phyloP scores from a whole-genome alignment of 2,329 filamentous ascomycete genomes.

The Talaromyces sp. region DNA sequence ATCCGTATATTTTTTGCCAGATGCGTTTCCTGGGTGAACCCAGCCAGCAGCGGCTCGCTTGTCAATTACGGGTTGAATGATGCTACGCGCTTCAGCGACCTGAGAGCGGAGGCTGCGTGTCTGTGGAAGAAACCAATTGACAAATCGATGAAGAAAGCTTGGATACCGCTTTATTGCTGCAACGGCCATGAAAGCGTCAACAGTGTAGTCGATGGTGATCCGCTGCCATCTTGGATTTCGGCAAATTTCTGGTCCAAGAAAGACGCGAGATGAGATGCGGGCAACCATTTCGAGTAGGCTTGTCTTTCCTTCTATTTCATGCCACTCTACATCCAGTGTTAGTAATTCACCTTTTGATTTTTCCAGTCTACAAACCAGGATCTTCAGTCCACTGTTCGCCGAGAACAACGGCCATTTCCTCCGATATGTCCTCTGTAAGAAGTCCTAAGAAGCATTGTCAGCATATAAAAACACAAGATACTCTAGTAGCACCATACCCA shows the following conservation, averaged over 20 bases:
- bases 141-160: slow-evolving; percentile 29
- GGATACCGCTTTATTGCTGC: slow-evolving; percentile 35
- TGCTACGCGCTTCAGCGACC: slow-evolving; percentile 28
- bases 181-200: slow-evolving; percentile 12
- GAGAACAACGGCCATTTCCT: slow-evolving; percentile 4
- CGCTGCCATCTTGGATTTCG: slow-evolving; percentile 12
- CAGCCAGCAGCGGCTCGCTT: slow-evolving; percentile 3
- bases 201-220: slow-evolving; percentile 11
- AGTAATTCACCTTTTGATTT: background rate
- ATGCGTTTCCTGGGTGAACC: background rate
- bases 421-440: slow-evolving; percentile 3
- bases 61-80: slow-evolving; percentile 19
- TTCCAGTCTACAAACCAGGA: background rate
- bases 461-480: background rate
- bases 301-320: slow-evolving; percentile 3
- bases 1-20: slow-evolving; percentile 5
- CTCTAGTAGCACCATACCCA: background rate
- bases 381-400: slow-evolving; percentile 5
- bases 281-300: slow-evolving; percentile 11
- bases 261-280: slow-evolving; percentile 11
- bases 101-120: slow-evolving; percentile 27
- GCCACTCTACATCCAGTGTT: slow-evolving; percentile 3
- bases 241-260: slow-evolving; percentile 13
- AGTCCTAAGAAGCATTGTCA: background rate
- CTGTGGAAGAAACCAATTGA: slow-evolving; percentile 36